Base-by-base conservation (phyloP, 345 rosid species). In the Gossypium turneri region DNA sequence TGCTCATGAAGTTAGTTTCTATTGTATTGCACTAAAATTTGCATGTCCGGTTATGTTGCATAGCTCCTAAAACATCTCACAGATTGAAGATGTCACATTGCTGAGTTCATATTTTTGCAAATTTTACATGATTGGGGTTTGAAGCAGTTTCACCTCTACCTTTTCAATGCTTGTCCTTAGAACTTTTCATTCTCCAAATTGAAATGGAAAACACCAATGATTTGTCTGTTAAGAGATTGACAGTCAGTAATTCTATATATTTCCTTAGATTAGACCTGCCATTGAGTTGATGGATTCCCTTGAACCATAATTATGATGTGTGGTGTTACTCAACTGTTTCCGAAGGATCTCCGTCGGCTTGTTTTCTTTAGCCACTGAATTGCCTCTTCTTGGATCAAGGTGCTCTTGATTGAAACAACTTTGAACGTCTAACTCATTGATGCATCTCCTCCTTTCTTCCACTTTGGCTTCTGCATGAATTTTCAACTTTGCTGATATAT, bases 401-500 rank as follows among this genome's bases (percentile, higher is more conserved):
- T 13, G 66, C 66, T 15, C 19, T 7, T 8, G 66, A 29, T 61
- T 29, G 44, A 29, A 61, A 61, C 19, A 0, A 27, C 4, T 61
- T 61, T 61, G 65, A 47, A 15, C 2, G 10, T 27, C 44, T 61
- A 61, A 15, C 12, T 61, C 11, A 2, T 61, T 0, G 20, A 44
- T 19, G n/a, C 22, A 66, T 44, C 3, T n/a, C 17, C 45, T 60
- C 51, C 50, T 8, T 64, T 10, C 27, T 19, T 65, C 70, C 9
- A 5, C 17, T 7, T 45, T 45, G n/a, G 13, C 53, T 45, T 22
- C 47, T 19, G 17, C 70, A 6, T 20, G 44, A 67, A 13, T 34
- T 62, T 34, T 47, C 53, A 56, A 17, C 95, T 91, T 20, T 48
- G 15, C 17, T 68, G 20, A 50, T 16, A 25, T 25, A 15, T 25